These are phyloP conservation scores for Aureobasidium sp. DNA, from an alignment of 2,329 filamentous ascomycete species.

Conservation along the genomic window DNA sequence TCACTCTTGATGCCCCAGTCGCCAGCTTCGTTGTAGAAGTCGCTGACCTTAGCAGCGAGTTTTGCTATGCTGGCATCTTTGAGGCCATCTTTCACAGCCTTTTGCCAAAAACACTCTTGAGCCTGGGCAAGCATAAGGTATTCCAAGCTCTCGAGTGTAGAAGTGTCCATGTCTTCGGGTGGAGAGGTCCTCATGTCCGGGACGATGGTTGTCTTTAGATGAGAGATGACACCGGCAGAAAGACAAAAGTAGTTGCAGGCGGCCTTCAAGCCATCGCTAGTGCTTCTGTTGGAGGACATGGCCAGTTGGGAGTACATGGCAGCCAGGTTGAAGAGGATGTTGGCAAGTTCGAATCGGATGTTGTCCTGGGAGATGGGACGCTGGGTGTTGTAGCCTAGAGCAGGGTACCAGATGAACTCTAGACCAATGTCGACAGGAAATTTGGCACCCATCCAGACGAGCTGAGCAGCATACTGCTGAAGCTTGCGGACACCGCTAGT, in stretches of 20 bases:
- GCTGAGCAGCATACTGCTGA: conserved; percentile 84
- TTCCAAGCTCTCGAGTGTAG: conserved; percentile 75
- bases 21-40: conserved; percentile 77
- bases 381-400: conserved; percentile 81
- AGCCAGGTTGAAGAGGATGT: conserved; percentile 87
- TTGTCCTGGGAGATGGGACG: conserved; percentile 63
- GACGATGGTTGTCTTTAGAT: conserved; percentile 69
- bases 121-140: conserved; percentile 84
- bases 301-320: conserved; percentile 91
- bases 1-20: conserved; percentile 86
- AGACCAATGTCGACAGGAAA: conserved; percentile 95
- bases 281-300: conserved; percentile 68
- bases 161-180: conserved; percentile 90
- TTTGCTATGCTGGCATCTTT: conserved; percentile 91
- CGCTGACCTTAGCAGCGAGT: conserved; percentile 81
- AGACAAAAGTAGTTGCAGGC: conserved; percentile 87
- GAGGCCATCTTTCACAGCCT: conserved; percentile 86
- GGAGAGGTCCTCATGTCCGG: conserved; percentile 72
- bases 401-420: conserved; percentile 94
- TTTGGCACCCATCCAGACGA: conserved; percentile 89
- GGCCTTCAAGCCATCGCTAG: conserved; percentile 74
- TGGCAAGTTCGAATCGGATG: conserved; percentile 76
- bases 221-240: conserved; percentile 72
- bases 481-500: conserved; percentile 78
- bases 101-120: conserved; percentile 98